phyloP scores from a whole-genome alignment of 148 eudicot species.

The Rhododendron mucronatum region DNA sequence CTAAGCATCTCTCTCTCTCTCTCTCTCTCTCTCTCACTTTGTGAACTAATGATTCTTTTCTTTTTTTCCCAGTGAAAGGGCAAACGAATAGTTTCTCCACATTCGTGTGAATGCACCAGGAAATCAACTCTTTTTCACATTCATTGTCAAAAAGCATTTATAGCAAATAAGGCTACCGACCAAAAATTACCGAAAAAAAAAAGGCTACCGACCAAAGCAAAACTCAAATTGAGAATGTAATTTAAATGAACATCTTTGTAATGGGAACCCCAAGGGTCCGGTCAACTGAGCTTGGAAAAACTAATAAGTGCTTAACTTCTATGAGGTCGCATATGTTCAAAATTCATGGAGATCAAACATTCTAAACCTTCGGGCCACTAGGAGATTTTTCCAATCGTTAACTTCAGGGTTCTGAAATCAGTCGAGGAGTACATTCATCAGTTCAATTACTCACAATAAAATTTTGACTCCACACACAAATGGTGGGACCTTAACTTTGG shows the following conservation, averaged over 20 bases:
- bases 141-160: background rate
- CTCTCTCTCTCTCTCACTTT: too few relatives aligned
- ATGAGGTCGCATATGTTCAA: background rate
- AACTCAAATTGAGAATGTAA: background rate
- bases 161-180: background rate
- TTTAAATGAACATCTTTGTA: background rate
- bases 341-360: too few relatives aligned
- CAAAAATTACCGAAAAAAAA: background rate
- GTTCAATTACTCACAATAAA: too few relatives aligned
- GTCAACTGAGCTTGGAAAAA: too few relatives aligned
- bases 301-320: background rate
- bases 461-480: too few relatives aligned
- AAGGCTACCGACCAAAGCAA: background rate
- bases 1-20: too few relatives aligned
- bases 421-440: too few relatives aligned
- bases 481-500: too few relatives aligned
- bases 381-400: too few relatives aligned
- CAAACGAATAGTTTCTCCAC: background rate
- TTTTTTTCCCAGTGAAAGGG: too few relatives aligned
- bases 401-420: background rate
- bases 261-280: background rate
- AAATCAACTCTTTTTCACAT: background rate
- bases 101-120: background rate
- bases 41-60: background rate
- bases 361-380: background rate